These are phyloP conservation scores for Diaporthe longicolla DNA, from an alignment of 2,329 filamentous ascomycete species.

Conservation along the genomic window DNA sequence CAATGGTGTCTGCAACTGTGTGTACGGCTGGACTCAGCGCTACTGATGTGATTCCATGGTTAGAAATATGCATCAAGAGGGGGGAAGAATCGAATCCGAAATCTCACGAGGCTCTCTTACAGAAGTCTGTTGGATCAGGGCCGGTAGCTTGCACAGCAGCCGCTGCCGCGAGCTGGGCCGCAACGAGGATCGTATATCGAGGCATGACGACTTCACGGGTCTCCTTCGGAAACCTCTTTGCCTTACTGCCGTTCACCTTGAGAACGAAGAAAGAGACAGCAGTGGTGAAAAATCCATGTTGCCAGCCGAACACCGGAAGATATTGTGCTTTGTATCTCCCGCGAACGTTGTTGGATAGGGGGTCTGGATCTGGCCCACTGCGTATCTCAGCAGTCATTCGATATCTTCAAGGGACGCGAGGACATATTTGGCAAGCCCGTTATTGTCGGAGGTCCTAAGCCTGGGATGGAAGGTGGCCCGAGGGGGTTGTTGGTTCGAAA, in stretches of 20 bases:
- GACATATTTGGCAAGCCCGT: conserved; percentile 9
- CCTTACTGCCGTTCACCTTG: background rate
- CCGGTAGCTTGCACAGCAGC: background rate
- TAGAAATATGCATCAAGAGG: background rate
- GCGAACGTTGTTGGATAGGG: background rate
- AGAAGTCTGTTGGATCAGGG: background rate
- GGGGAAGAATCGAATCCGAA: no score
- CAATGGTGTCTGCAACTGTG: background rate
- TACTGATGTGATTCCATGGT: background rate
- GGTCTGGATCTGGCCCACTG: conserved; percentile 2
- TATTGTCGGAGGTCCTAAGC: conserved; percentile 4
- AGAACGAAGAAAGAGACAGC: background rate
- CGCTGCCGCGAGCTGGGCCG: background rate
- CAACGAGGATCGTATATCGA: background rate
- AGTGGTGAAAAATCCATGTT: background rate
- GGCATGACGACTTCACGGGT: background rate
- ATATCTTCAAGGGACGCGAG: background rate
- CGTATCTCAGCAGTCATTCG: conserved; percentile 12
- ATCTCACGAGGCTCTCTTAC: background rate
- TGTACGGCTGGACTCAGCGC: background rate
- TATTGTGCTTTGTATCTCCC: background rate
- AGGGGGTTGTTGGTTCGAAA: conserved; percentile 4
- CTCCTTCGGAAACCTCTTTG: background rate
- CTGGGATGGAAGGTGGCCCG: conserved; percentile 29
- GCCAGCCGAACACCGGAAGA: background rate